These are phyloP conservation scores for Mycosphaerelloides madeirae DNA, from an alignment of 2,329 filamentous ascomycete species.

Conservation along the genomic window DNA sequence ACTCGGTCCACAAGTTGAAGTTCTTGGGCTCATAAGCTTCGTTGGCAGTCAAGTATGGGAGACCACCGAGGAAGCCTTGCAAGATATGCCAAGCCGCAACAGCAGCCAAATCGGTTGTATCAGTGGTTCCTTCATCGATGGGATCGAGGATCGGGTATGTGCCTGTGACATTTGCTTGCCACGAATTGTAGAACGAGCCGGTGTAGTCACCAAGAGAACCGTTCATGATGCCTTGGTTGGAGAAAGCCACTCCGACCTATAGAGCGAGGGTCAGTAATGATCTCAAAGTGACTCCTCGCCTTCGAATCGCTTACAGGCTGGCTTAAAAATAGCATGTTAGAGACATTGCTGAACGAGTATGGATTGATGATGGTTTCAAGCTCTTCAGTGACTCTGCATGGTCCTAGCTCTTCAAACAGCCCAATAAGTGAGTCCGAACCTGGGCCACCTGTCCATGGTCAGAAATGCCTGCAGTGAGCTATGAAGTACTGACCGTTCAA, in stretches of 20 bases:
- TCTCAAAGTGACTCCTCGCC: too few species aligned
- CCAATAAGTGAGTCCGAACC: constrained; percentile 55
- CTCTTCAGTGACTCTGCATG: constrained; percentile 39
- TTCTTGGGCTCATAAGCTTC: constrained; percentile 42
- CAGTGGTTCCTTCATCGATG: constrained; percentile 37
- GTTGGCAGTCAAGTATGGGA: constrained; percentile 42
- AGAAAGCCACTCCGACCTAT: constrained; percentile 52
- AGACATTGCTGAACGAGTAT: constrained; percentile 54
- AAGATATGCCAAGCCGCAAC: constrained; percentile 52
- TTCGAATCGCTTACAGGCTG: constrained; percentile 50
- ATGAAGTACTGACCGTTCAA: constrained; percentile 43
- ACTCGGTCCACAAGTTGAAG: constrained; percentile 13
- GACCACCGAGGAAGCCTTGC: constrained; percentile 50
- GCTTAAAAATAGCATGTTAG: constrained; percentile 57
- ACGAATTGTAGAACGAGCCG: constrained; percentile 44
- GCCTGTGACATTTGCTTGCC: constrained; percentile 36
- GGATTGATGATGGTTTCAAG: constrained; percentile 45
- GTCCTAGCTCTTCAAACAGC: constrained; percentile 48
- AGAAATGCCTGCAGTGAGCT: too few species aligned
- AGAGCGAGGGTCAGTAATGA: too few species aligned
- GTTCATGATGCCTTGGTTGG: constrained; percentile 39
- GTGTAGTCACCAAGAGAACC: constrained; percentile 27
- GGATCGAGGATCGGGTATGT: constrained; percentile 49
- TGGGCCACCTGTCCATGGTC: constrained; percentile 42
- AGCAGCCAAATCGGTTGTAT: constrained; percentile 55